A percentile compares a stretch with the other conserved stretches of the same genome.
Conservation (phyloP, 2,329 filamentous ascomycete genomes). For the Aspergillus tanneri region DNA sequence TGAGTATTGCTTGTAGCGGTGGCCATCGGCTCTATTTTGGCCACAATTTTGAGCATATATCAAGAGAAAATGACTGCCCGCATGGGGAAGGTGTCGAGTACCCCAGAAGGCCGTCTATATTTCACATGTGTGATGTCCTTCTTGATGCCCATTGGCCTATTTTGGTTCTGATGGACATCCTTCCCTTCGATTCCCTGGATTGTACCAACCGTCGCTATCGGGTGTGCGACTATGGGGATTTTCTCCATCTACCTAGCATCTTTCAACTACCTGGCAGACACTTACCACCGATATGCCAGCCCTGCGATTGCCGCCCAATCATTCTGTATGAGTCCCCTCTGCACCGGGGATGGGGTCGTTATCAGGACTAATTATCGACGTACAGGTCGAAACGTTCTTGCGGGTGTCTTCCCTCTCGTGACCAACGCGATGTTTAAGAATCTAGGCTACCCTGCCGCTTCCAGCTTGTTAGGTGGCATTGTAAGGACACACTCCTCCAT, state of each 20-base stretch:
- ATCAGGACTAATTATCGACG: background rate
- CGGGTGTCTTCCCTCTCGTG: constrained; percentile 73
- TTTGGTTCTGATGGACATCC: constrained; percentile 72
- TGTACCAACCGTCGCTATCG: constrained; percentile 65
- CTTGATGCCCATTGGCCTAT: constrained; percentile 72
- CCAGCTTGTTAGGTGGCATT: constrained; percentile 70
- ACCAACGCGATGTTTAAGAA: constrained; percentile 67
- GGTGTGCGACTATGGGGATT: constrained; percentile 75
- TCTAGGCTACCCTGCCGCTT: constrained; percentile 67
- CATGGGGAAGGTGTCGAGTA: constrained; percentile 44
- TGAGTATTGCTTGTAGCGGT: constrained; percentile 49
- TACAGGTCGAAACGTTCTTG: constrained; percentile 68
- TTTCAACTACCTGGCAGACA: constrained; percentile 87
- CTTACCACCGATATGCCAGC: constrained; percentile 77
- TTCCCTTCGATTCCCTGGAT: constrained; percentile 65
- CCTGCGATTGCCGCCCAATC: constrained; percentile 80
- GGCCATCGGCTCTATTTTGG: constrained; percentile 61
- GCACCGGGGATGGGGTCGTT: background rate
- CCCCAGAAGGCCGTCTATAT: constrained; percentile 75
- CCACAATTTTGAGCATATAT: constrained; percentile 65
- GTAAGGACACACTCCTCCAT: constrained; percentile 35
- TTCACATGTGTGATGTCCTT: constrained; percentile 72
- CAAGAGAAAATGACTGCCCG: constrained; percentile 66
- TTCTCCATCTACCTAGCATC: constrained; percentile 79
- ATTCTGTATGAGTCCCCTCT: constrained; percentile 54